Evolutionary conservation across 768 basidiomycete genomes (phyloP), one percentile per base, ranked within the genome.

Genomic region (Boletus fagicola): DNA sequence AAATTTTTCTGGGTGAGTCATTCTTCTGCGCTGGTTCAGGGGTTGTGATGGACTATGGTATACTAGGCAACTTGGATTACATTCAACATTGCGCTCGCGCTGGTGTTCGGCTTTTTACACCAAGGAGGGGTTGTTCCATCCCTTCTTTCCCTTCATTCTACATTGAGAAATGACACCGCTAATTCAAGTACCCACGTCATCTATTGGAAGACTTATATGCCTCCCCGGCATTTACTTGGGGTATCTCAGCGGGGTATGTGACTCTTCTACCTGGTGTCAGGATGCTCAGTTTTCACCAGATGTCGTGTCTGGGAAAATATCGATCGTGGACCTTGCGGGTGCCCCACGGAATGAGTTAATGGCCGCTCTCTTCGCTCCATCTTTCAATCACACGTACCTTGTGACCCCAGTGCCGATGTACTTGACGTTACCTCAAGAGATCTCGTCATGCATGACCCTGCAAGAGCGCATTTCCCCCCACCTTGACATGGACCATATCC

Each of bases 111-210:
- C 15, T 7, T 77, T 45, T 54, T 76, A 31, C 76, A 77, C 35
- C 76, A 77, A 59, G 76, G 75, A 40, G 76, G 76, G 18, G 65
- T 77, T n/a, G 68, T 76, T n/a, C 76, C 70, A 6, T 77, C 76
- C 26, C 66, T 73, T 31, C 61, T 75, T 33, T 62, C 64, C 44
- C 64, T 77, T 8, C 72, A 73, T 53, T 67, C 68, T 10, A 40
- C 43, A 15, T 57, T 75, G 28, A 46, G 28, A 13, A 40, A 55
- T 40, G 12, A 57, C 8, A 15, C 50, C 9, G 2, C 60, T 18
- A 47, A 24, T 40, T 53, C 54, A 13, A 57, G 48, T 7, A 57
- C 53, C n/a, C 58, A 56, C 13, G 28, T 75, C 18, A 55, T 74
- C 20, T 76, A 74, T 43, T 77, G 76, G 76, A 77, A 75, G 60